These are phyloP conservation scores for Elongisporangium anandrum DNA, from an alignment of 352 stramenopile species.

Conservation along the genomic window DNA sequence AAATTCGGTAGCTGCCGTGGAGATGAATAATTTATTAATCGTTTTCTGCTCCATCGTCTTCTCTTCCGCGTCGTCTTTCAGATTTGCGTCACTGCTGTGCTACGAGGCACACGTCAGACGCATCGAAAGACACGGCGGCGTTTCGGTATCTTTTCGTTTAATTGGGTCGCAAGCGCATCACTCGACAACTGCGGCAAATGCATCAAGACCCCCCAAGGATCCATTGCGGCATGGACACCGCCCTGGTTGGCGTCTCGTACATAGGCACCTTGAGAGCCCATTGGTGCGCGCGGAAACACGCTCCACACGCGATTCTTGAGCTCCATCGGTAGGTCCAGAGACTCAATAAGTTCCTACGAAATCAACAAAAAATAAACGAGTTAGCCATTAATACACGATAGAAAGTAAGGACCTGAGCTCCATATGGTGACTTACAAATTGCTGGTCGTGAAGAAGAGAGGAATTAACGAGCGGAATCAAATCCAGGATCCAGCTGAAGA, in stretches of 20 bases:
- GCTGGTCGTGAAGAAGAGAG: slow-evolving; percentile 66
- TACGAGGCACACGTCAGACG: slow-evolving; percentile 28
- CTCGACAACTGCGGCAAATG: slow-evolving; percentile 68
- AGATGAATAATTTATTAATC: slow-evolving; percentile 4
- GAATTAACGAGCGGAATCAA: slow-evolving; percentile 75
- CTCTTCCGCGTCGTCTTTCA: slow-evolving; percentile 1
- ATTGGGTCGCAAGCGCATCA: slow-evolving; percentile 36
- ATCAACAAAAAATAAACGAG: slow-evolving; percentile 8
- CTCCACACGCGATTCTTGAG: slow-evolving; percentile 68
- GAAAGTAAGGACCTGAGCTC: too few species aligned
- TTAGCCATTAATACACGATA: slow-evolving; percentile 7
- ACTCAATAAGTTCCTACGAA: slow-evolving; percentile 64
- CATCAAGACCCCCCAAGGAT: slow-evolving; percentile 77
- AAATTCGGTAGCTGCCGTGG: neutral
- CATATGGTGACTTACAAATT: too few species aligned
- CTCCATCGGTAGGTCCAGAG: slow-evolving; percentile 44
- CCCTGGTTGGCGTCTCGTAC: slow-evolving; percentile 11
- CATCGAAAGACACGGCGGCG: slow-evolving; percentile 67
- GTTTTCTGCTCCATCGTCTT: neutral
- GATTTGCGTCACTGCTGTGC: too few species aligned
- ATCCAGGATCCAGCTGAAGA: slow-evolving; percentile 87
- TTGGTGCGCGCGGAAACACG: slow-evolving; percentile 53
- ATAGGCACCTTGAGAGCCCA: slow-evolving; percentile 22
- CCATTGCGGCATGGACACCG: slow-evolving; percentile 34
- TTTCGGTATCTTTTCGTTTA: slow-evolving; percentile 45